Evolutionary conservation across 768 basidiomycete genomes (phyloP), one percentile per base, ranked within the genome.

Genomic region (Mycena olivaceomarginata): DNA sequence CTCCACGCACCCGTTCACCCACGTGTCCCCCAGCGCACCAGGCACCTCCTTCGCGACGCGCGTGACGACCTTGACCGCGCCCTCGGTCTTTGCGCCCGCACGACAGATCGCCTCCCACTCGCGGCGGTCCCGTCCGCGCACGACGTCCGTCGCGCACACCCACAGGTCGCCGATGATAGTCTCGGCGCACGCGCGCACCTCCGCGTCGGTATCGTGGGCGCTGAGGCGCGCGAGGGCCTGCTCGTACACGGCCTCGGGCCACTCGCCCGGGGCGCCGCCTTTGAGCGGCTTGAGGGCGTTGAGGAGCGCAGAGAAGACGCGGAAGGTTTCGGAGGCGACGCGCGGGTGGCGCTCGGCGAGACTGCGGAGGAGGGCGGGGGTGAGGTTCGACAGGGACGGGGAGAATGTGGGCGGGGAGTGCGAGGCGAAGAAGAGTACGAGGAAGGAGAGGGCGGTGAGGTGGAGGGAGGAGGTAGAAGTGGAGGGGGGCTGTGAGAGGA

Each of bases 171-270:
- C 97, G 59, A 98, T 90, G 65, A 92, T 93, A 43, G 94, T 93
- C 80, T 99, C 94, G 0, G 97, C 97, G 77, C 91, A 92, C 37
- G 91, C 89, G 48, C 97, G 92, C 25, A 99, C 96, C 78, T 98
- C 98, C 5, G 95, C 93, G 83, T 99, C 98, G 1, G 98, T 98
- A 79, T 98, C 95, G 76, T 95, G 93, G 62, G 91, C 94, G 66
- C 88, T 91, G 48, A 99, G 86, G 67, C 96, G 90, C 25, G 87
- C 83, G 5, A 95, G 87, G 12, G 96, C 94, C 77, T 96, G 93
- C 10, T 91, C 87, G 84, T 98, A 98, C 5, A 98, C 88, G 12
- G 87, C 81, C 70, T 95, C 92, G 6, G 92, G 85, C 96, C 96
- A 97, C 18, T 92, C 91, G 8, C 84, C 31, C 4, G 31, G 31